Percentiles rank a stretch among this genome's conserved stretches.
phyloP scores from a whole-genome alignment of 345 rosid genomes.

The Arabis alpina region DNA sequence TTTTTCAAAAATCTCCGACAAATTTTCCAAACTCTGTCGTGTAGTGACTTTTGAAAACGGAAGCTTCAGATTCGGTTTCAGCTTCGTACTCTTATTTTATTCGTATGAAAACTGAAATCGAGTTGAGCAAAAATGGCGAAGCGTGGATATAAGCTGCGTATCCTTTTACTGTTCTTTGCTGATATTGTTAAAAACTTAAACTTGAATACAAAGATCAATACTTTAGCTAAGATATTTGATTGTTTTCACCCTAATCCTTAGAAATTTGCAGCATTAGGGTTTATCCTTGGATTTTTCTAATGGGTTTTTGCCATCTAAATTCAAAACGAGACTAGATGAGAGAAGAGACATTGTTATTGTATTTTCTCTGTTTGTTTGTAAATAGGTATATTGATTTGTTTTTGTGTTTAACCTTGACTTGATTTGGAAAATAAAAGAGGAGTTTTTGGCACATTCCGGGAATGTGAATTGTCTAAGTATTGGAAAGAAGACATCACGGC shows the following conservation, averaged over 20 bases:
- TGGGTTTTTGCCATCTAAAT: slow-evolving; percentile 14
- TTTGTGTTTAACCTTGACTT: slow-evolving; percentile 58
- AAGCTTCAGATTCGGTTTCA: slow-evolving; percentile 30
- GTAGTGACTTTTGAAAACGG: slow-evolving; percentile 26
- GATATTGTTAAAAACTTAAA: background rate
- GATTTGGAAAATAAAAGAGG: slow-evolving; percentile 58
- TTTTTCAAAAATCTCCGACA: slow-evolving; percentile 27
- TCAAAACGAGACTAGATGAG: background rate
- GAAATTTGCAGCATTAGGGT: slow-evolving; percentile 1
- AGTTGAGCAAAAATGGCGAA: slow-evolving; percentile 65
- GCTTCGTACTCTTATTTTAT: slow-evolving; percentile 16
- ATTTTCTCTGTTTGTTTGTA: slow-evolving; percentile 7
- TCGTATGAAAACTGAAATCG: background rate
- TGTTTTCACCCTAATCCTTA: background rate
- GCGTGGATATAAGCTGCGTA: slow-evolving; percentile 99
- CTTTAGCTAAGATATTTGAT: slow-evolving; percentile 4
- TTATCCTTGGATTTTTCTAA: slow-evolving; percentile 7
- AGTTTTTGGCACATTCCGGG: slow-evolving; percentile 88
- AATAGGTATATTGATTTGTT: slow-evolving; percentile 3
- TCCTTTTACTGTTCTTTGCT: slow-evolving; percentile 50
- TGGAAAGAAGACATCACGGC: slow-evolving; percentile 80
- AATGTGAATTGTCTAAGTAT: slow-evolving; percentile 84
- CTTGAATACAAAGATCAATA: slow-evolving; percentile 1
- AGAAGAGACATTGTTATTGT: slow-evolving; percentile 12
- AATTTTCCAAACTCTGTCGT: slow-evolving; percentile 25